A percentile compares a stretch with the other conserved stretches of the same genome.
phyloP scores from a whole-genome alignment of 2,329 filamentous ascomycete species.

The Neophaeococcomyces aloes region DNA sequence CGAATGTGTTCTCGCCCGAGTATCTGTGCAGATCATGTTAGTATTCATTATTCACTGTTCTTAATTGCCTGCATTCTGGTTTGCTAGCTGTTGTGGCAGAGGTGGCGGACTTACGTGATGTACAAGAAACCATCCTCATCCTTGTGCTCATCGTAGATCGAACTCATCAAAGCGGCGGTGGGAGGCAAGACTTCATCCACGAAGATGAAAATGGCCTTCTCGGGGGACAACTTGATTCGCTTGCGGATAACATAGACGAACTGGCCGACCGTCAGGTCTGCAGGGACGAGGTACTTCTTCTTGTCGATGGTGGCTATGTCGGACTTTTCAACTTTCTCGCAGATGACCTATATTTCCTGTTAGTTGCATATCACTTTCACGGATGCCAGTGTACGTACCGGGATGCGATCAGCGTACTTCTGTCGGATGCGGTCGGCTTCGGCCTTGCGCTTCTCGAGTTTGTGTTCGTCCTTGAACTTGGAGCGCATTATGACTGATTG shows the following conservation, averaged over 20 bases:
- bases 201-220: slow-evolving; percentile 99
- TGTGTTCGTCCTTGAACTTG: slow-evolving; percentile 99
- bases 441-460: slow-evolving; percentile 99
- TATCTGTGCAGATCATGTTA: slow-evolving; percentile 46
- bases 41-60: slow-evolving; percentile 7
- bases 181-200: slow-evolving; percentile 96
- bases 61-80: no score
- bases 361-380: no score
- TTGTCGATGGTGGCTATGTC: slow-evolving; percentile 99
- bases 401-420: slow-evolving; percentile 97
- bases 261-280: slow-evolving; percentile 95
- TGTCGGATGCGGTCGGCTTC: slow-evolving; percentile 98
- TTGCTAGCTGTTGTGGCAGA: no score
- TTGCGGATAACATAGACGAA: slow-evolving; percentile 99
- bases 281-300: slow-evolving; percentile 98
- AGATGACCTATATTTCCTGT: slow-evolving; percentile 68
- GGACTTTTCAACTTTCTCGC: slow-evolving; percentile 98
- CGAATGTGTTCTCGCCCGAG: slow-evolving; percentile 99
- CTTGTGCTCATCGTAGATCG: slow-evolving; percentile 99
- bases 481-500: slow-evolving; percentile 64
- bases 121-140: slow-evolving; percentile 82
- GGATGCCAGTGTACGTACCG: no score
- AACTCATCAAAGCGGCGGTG: slow-evolving; percentile 96
- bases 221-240: slow-evolving; percentile 97
- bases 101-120: slow-evolving; percentile 87